phyloP scores from a whole-genome alignment of 2,329 filamentous ascomycete species.

The Diaporthe aspalathi region DNA sequence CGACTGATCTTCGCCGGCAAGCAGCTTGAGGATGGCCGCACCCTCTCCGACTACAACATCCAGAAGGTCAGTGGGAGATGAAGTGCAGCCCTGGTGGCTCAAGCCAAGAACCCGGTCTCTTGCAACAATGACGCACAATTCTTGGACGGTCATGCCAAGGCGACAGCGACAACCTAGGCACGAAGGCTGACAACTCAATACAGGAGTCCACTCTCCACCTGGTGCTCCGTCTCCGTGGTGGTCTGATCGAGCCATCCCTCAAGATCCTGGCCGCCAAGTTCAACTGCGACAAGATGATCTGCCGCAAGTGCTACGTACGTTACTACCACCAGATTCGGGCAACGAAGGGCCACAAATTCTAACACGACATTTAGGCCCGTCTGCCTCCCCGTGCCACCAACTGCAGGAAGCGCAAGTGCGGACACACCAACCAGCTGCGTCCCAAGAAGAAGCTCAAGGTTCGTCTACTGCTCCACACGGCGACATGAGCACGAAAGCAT shows the following conservation, averaged over 20 bases:
- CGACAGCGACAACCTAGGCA: slow-evolving; percentile 13
- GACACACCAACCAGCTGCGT: slow-evolving; percentile 99
- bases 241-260: slow-evolving; percentile 98
- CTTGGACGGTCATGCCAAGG: not conserved
- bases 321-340: slow-evolving; percentile 4
- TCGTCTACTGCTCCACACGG: not conserved
- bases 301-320: slow-evolving; percentile 99
- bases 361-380: slow-evolving; percentile 66
- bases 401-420: slow-evolving; percentile 99
- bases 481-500: not conserved
- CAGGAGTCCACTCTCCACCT: slow-evolving; percentile 98
- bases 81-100: not conserved
- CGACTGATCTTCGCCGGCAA: slow-evolving; percentile 99
- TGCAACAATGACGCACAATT: slow-evolving; percentile 16
- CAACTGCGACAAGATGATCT: slow-evolving; percentile 99
- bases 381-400: slow-evolving; percentile 99
- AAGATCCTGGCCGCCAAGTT: slow-evolving; percentile 99
- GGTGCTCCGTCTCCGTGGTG: slow-evolving; percentile 98
- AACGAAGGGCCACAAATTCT: slow-evolving; percentile 37
- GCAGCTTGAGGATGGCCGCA: slow-evolving; percentile 98
- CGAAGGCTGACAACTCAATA: slow-evolving; percentile 40
- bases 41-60: slow-evolving; percentile 98
- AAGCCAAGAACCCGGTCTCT: slow-evolving; percentile 18
- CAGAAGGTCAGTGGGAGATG: slow-evolving; percentile 79
- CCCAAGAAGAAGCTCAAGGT: slow-evolving; percentile 92